Conservation (phyloP, 805 yeast species). For the Yamadazyma paraphyllophila region DNA sequence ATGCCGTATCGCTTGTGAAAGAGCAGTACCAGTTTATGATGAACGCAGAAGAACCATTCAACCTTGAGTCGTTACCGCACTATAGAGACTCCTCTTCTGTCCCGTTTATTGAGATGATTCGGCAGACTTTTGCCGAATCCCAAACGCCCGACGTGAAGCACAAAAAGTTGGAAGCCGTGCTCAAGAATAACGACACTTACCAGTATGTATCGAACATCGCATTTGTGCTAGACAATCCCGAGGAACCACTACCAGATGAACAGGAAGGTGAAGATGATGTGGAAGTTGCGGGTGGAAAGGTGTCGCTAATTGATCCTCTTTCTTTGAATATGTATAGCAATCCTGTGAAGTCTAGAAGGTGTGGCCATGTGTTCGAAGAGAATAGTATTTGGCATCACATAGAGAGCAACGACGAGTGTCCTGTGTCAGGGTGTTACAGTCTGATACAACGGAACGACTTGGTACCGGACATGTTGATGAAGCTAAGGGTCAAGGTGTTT, state of each 20-base stretch:
- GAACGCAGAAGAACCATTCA: constrained; percentile 7
- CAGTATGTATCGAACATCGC: constrained; percentile 39
- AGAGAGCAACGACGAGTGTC: constrained; percentile 42
- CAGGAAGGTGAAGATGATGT: constrained; percentile 52
- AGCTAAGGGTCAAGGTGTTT: constrained; percentile 46
- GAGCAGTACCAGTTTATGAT: constrained; percentile 3
- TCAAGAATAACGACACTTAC: constrained; percentile 11
- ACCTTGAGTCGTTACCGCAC: constrained; percentile 4
- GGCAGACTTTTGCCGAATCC: no score
- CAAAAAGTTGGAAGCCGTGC: background rate
- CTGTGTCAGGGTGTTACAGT: constrained; percentile 54
- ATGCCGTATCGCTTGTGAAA: background rate
- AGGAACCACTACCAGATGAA: constrained; percentile 56
- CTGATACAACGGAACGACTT: constrained; percentile 34
- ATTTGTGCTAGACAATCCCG: constrained; percentile 57
- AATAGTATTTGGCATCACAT: constrained; percentile 38
- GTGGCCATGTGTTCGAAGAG: constrained; percentile 64
- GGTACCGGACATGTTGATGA: constrained; percentile 53
- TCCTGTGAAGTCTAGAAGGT: constrained; percentile 55
- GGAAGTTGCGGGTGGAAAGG: constrained; percentile 65
- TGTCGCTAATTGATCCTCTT: constrained; percentile 69
- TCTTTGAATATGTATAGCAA: constrained; percentile 48
- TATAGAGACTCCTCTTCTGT: background rate
- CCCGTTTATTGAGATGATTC: background rate
- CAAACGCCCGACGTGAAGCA: no score